These are phyloP conservation scores for Mortierella sp. DNA, from an alignment of 371 early-diverging fungal species.

Conservation along the genomic window DNA sequence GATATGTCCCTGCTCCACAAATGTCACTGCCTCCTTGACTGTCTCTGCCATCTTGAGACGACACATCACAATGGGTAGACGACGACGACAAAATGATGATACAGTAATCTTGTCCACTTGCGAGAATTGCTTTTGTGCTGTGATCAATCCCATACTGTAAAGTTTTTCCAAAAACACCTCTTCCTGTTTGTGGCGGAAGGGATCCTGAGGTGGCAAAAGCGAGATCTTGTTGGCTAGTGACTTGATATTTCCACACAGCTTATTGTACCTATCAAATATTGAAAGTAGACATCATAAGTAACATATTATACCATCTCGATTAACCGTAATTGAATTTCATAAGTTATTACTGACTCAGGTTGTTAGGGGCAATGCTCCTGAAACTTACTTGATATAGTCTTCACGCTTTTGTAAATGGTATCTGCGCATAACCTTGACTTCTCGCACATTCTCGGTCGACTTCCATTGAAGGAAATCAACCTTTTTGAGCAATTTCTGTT, in stretches of 20 bases:
- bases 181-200: slow-evolving; percentile 83
- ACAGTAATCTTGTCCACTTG: slow-evolving; percentile 94
- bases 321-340: too few species aligned
- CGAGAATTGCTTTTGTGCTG: slow-evolving; percentile 86
- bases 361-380: not conserved
- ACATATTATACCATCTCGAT: too few species aligned
- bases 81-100: slow-evolving; percentile 92
- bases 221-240: slow-evolving; percentile 92
- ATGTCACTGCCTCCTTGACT: slow-evolving; percentile 93
- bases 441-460: slow-evolving; percentile 89
- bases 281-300: not conserved
- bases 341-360: not conserved
- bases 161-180: slow-evolving; percentile 91
- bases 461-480: slow-evolving; percentile 99
- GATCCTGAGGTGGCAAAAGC: slow-evolving; percentile 91
- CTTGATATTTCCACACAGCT: slow-evolving; percentile 89
- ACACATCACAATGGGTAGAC: slow-evolving; percentile 96
- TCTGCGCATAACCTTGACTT: slow-evolving; percentile 92
- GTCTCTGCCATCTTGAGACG: slow-evolving; percentile 97
- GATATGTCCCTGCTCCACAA: slow-evolving; percentile 98
- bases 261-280: slow-evolving; percentile 83
- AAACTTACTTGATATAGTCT: slow-evolving; percentile 93
- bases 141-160: slow-evolving; percentile 93
- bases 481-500: slow-evolving; percentile 98
- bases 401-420: slow-evolving; percentile 96